phyloP scores from a whole-genome alignment of 805 yeast species.

The Nakazawaea ernobii region DNA sequence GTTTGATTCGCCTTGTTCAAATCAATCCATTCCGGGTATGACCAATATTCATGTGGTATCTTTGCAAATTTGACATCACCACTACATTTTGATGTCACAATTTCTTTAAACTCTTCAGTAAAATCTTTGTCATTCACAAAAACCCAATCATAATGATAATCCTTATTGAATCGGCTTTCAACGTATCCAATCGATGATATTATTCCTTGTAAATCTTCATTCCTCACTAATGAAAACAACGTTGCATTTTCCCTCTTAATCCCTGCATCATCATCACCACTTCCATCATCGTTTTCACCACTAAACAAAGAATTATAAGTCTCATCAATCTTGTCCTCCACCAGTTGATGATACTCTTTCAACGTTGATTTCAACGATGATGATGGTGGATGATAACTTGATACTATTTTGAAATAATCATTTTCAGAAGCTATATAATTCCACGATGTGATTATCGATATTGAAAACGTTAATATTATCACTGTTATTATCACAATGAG shows the following conservation, averaged over 20 bases:
- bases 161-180: slow-evolving; percentile 32
- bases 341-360: neutral
- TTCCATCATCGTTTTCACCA: neutral
- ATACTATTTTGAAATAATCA: too few species aligned
- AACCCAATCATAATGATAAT: slow-evolving; percentile 35
- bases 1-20: slow-evolving; percentile 23
- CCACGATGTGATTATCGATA: neutral
- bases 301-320: neutral
- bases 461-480: neutral
- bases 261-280: neutral
- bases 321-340: neutral
- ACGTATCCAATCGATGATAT: slow-evolving; percentile 29
- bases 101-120: slow-evolving; percentile 28
- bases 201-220: slow-evolving; percentile 30
- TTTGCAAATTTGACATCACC: slow-evolving; percentile 36
- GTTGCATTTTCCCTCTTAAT: slow-evolving; percentile 49
- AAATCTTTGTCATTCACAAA: slow-evolving; percentile 45
- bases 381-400: neutral
- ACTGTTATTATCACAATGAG: neutral
- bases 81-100: slow-evolving; percentile 28
- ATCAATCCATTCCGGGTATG: slow-evolving; percentile 39
- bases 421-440: too few species aligned
- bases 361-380: neutral
- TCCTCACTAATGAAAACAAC: slow-evolving; percentile 41
- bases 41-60: slow-evolving; percentile 43